These are phyloP conservation scores for Claviceps lovelessii DNA, from an alignment of 2,329 filamentous ascomycete genomes.

Conservation along the genomic window DNA sequence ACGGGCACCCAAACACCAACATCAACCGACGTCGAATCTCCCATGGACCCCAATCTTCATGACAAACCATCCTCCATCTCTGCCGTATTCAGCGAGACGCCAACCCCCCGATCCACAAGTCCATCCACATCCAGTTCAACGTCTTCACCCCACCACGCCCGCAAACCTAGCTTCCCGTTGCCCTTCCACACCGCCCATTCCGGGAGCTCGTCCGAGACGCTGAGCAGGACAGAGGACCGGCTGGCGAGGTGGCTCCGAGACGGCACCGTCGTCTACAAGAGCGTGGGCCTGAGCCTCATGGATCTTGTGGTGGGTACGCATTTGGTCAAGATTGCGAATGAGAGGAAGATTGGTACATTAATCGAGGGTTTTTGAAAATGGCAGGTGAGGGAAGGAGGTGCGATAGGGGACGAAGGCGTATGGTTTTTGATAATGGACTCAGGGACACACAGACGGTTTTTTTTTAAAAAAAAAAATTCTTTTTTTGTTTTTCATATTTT, in stretches of 20 bases:
- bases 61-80: constrained; percentile 26
- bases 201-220: constrained; percentile 15
- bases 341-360: constrained; percentile 38
- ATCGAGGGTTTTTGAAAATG: constrained; percentile 21
- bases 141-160: constrained; percentile 12
- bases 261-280: constrained; percentile 56
- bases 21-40: constrained; percentile 5
- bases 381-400: too few relatives aligned
- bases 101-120: constrained; percentile 15
- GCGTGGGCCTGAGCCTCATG: constrained; percentile 52
- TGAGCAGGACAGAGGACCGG: constrained; percentile 32
- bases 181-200: constrained; percentile 18
- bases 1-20: constrained; percentile 14
- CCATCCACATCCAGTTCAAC: constrained; percentile 19
- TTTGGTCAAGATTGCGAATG: constrained; percentile 39
- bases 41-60: constrained; percentile 16
- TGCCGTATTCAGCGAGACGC: constrained; percentile 20
- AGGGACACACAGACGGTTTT: too few relatives aligned
- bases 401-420: neutral
- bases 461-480: too few relatives aligned
- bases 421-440: too few relatives aligned
- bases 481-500: too few relatives aligned
- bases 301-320: constrained; percentile 48
- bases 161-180: constrained; percentile 19
- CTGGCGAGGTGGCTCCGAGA: constrained; percentile 41